Conservation (phyloP, 495 filamentous ascomycete genomes). For the Schizothecium vesticola region DNA sequence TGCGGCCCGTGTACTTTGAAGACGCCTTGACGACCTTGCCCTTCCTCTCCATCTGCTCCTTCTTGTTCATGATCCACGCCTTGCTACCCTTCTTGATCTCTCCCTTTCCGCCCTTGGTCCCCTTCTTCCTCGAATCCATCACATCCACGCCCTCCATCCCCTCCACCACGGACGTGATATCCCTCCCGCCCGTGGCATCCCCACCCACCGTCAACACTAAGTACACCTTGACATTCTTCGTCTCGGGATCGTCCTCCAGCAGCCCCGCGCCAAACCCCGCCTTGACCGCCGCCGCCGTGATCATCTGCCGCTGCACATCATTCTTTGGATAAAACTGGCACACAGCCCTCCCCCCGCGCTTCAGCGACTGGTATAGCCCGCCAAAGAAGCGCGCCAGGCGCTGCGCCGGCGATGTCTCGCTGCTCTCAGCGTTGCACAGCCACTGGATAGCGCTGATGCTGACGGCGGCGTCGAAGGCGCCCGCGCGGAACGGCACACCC, state of each 20-base stretch:
- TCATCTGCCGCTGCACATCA: slow-evolving; percentile 84
- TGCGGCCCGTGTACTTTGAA: slow-evolving; percentile 90
- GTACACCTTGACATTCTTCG: slow-evolving; percentile 91
- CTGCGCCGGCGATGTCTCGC: slow-evolving; percentile 70
- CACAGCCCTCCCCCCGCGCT: slow-evolving; percentile 82
- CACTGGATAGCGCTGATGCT: slow-evolving; percentile 94
- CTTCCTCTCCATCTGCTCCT: slow-evolving; percentile 90
- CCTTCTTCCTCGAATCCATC: slow-evolving; percentile 60
- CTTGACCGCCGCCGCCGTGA: slow-evolving; percentile 78
- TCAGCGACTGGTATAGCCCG: slow-evolving; percentile 78
- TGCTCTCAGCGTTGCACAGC: slow-evolving; percentile 92
- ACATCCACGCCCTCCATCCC: slow-evolving; percentile 88
- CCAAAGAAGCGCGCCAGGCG: slow-evolving; percentile 82
- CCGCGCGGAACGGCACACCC: slow-evolving; percentile 88
- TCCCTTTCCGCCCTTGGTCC: slow-evolving; percentile 42
- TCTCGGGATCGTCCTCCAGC: slow-evolving; percentile 89
- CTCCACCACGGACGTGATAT: slow-evolving; percentile 80
- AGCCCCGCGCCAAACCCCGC: slow-evolving; percentile 95
- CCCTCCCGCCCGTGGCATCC: slow-evolving; percentile 59
- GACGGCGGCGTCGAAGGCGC: slow-evolving; percentile 91
- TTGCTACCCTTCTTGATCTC: slow-evolving; percentile 72
- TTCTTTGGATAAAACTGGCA: slow-evolving; percentile 99
- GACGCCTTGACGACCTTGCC: slow-evolving; percentile 87
- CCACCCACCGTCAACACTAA: slow-evolving; percentile 90
- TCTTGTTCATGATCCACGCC: slow-evolving; percentile 88